A percentile compares a stretch with the other conserved stretches of the same genome.
Evolutionary conservation across 2,329 filamentous ascomycete genomes (phyloP).

Genomic region (Scortechinia acanthostroma): DNA sequence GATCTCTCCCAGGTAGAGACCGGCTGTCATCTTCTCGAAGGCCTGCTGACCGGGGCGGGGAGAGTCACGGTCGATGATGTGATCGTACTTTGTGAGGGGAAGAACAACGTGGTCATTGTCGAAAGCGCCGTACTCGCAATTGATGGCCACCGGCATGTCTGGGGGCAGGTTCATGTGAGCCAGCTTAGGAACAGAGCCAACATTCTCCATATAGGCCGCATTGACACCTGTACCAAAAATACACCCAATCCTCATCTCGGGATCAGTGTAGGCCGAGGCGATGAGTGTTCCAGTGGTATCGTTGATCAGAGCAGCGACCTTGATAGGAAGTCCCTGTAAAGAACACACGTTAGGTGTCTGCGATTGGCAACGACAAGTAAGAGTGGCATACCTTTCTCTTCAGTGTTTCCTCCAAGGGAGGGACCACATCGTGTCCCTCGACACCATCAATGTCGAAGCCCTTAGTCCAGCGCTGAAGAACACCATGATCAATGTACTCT

Average conservation of each 20-base stretch:
- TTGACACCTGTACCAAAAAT: conserved; percentile 76
- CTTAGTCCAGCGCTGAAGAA: conserved; percentile 63
- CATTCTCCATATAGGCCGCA: conserved; percentile 71
- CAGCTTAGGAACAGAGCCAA: conserved; percentile 64
- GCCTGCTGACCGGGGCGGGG: conserved; percentile 65
- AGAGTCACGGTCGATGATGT: conserved; percentile 62
- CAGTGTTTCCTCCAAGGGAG: conserved; percentile 47
- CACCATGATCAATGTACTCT: conserved; percentile 56
- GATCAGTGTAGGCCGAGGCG: conserved; percentile 67
- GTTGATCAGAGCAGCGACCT: conserved; percentile 67
- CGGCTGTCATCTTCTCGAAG: conserved; percentile 72
- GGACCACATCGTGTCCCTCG: conserved; percentile 57
- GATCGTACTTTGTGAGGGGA: conserved; percentile 59
- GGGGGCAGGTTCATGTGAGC: conserved; percentile 63
- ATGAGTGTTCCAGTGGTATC: conserved; percentile 73
- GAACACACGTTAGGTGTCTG: background rate
- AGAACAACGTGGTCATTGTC: conserved; percentile 65
- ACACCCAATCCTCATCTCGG: conserved; percentile 65
- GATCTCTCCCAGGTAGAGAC: conserved; percentile 65
- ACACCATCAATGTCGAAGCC: conserved; percentile 63
- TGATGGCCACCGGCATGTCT: conserved; percentile 62
- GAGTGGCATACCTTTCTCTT: conserved; percentile 34
- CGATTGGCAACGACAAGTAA: background rate
- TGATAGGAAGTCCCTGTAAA: conserved; percentile 56
- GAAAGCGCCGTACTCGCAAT: conserved; percentile 70